phyloP scores from a whole-genome alignment of 1,284 basidiomycete genomes.

The Malassezia obtusa region DNA sequence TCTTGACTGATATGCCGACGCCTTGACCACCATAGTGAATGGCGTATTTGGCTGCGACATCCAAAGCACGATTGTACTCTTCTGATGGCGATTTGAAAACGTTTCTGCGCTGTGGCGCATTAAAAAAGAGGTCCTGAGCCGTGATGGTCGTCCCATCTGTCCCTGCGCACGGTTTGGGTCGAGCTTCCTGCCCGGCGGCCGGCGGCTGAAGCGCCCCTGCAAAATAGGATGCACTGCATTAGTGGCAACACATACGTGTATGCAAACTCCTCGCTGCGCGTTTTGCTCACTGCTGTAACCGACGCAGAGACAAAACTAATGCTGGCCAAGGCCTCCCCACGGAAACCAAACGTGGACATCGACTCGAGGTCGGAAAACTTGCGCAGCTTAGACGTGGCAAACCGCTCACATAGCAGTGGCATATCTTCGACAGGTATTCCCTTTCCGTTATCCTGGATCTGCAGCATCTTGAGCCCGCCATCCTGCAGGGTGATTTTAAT shows the following conservation, averaged over 20 bases:
- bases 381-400: slow-evolving; percentile 87
- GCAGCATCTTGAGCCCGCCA: slow-evolving; percentile 85
- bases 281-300: slow-evolving; percentile 75
- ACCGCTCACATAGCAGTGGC: slow-evolving; percentile 81
- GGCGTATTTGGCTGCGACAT: slow-evolving; percentile 89
- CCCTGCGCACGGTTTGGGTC: slow-evolving; percentile 76
- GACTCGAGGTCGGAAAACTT: slow-evolving; percentile 74
- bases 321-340: slow-evolving; percentile 91
- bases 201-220: slow-evolving; percentile 22
- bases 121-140: slow-evolving; percentile 94
- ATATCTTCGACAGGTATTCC: slow-evolving; percentile 71
- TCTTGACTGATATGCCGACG: slow-evolving; percentile 77
- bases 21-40: slow-evolving; percentile 49
- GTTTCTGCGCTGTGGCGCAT: slow-evolving; percentile 75
- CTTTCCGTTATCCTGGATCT: slow-evolving; percentile 92
- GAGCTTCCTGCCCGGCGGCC: slow-evolving; percentile 29
- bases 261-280: slow-evolving; percentile 28
- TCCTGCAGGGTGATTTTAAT: slow-evolving; percentile 86
- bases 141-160: slow-evolving; percentile 86
- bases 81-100: slow-evolving; percentile 77
- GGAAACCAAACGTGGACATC: slow-evolving; percentile 89
- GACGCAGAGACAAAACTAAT: slow-evolving; percentile 82
- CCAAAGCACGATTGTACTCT: slow-evolving; percentile 82
- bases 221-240: slow-evolving; percentile 29
- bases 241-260: slow-evolving; percentile 22